Conservation (phyloP, 2,329 filamentous ascomycete genomes). For the Alternaria alternata region DNA sequence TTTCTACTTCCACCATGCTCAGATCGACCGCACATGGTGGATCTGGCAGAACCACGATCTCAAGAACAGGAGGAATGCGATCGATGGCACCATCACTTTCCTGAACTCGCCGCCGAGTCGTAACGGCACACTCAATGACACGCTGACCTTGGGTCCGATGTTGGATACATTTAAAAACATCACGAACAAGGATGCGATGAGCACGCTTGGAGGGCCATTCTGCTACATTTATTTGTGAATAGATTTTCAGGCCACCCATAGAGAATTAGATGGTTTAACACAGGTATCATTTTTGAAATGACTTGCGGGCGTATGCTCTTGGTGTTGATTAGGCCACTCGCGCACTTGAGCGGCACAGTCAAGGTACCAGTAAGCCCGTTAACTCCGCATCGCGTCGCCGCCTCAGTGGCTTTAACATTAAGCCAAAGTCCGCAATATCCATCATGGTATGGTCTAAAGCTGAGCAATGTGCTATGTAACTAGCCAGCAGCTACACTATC, state of each 20-base stretch:
- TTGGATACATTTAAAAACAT: slow-evolving; percentile 25
- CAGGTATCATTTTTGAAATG: neutral
- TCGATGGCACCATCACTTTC: slow-evolving; percentile 57
- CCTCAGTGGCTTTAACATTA: neutral
- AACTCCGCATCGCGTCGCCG: neutral
- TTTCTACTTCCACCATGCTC: slow-evolving; percentile 59
- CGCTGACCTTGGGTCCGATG: slow-evolving; percentile 48
- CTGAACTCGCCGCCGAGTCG: slow-evolving; percentile 53
- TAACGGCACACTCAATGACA: slow-evolving; percentile 56
- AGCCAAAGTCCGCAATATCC: neutral
- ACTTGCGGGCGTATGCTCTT: neutral
- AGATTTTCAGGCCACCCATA: rapidly evolving
- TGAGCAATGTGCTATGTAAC: too few relatives aligned
- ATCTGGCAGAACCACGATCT: slow-evolving; percentile 59
- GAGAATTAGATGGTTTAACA: neutral
- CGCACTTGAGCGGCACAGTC: neutral
- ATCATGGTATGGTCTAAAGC: too few relatives aligned
- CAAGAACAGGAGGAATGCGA: slow-evolving; percentile 44
- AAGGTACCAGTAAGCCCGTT: neutral
- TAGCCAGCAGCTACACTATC: too few relatives aligned
- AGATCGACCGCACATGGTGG: slow-evolving; percentile 59
- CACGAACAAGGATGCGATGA: slow-evolving; percentile 51
- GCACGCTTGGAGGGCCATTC: slow-evolving; percentile 54
- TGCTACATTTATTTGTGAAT: slow-evolving; percentile 54
- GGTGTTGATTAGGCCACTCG: neutral